Base-by-base conservation (phyloP, 257 asterid species). In the Plantago elongata region DNA sequence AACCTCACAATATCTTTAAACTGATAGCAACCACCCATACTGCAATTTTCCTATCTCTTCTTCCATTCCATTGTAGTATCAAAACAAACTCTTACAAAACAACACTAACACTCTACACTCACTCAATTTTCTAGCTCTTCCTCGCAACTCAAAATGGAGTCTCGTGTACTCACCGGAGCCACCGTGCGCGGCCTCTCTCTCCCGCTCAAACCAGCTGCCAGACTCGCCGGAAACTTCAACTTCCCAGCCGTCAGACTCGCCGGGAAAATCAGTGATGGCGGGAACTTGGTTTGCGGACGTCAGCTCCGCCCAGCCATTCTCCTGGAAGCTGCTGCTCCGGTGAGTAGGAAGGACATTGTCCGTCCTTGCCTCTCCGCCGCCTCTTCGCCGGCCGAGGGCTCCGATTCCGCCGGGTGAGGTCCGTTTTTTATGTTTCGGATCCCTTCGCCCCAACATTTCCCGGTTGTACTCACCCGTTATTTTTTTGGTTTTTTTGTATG, bases 391-490 rank as follows among this genome's bases (percentile, higher is more conserved):
- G 27, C 27, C 10, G 97, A 74, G 34, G 73, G 91, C 64, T 72
- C 95, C 68, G 96, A 81, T 76, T 86, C 95, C 71, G 63, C 88
- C 74, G 99, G 97, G 99, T 89, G 82, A 83, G 86, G 76, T 81
- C 86, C 85, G 81, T 81, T 80, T 63, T 54, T 50, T 61, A 66
- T 66, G 60, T 57, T 63, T 69, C 71, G 60, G 66, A 48, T 69
- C 10, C 48, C 59, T 68, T 71, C 67, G 52, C 51, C 60, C 65
- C 9, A 37, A 14, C 11, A n/a, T 8, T 30, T 13, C 14, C 9
- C 11, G 11, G 38, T 40, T 42, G 9, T 58, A 2, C 49, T 57
- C 1, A 57, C 57, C 59, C 62, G 13, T 18, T 47, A 65, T 42
- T 45, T 51, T 42, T 29, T 66, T 64, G 13, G 13, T 14, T 61